Evolutionary conservation across 768 basidiomycete genomes (phyloP).

Genomic region (Xerocomus spinulosus): DNA sequence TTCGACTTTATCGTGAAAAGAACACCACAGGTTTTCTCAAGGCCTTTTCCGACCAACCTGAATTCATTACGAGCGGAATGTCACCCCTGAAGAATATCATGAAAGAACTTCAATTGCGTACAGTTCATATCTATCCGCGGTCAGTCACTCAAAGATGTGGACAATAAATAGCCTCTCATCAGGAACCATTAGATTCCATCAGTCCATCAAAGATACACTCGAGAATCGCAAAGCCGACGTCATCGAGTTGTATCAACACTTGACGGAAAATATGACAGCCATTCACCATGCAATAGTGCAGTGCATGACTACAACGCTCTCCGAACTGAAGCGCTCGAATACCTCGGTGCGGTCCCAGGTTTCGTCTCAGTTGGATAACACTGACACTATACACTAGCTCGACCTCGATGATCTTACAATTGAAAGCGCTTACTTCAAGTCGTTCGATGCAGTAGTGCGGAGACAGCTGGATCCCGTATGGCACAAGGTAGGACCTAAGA

Average conservation of each 20-base stretch:
- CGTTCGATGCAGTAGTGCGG: slow-evolving; percentile 85
- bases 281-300: slow-evolving; percentile 91
- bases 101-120: slow-evolving; percentile 85
- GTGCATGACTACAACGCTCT: slow-evolving; percentile 88
- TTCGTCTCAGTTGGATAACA: neutral
- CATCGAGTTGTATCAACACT: slow-evolving; percentile 80
- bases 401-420: slow-evolving; percentile 91
- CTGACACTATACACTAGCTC: slow-evolving; percentile 46
- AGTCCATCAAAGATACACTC: slow-evolving; percentile 76
- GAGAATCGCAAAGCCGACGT: slow-evolving; percentile 86
- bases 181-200: slow-evolving; percentile 68
- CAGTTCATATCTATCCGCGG: slow-evolving; percentile 92
- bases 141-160: slow-evolving; percentile 27
- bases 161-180: neutral
- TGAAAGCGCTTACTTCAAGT: slow-evolving; percentile 90
- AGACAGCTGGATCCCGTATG: slow-evolving; percentile 89
- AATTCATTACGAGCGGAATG: slow-evolving; percentile 88
- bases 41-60: slow-evolving; percentile 95
- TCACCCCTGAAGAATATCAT: slow-evolving; percentile 89
- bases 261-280: slow-evolving; percentile 84
- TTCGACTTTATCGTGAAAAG: slow-evolving; percentile 83
- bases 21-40: slow-evolving; percentile 91
- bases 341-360: slow-evolving; percentile 45
- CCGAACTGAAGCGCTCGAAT: slow-evolving; percentile 86
- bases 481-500: slow-evolving; percentile 93